phyloP scores from a whole-genome alignment of 2,329 filamentous ascomycete species.

The Talaromyces funiculosus region DNA sequence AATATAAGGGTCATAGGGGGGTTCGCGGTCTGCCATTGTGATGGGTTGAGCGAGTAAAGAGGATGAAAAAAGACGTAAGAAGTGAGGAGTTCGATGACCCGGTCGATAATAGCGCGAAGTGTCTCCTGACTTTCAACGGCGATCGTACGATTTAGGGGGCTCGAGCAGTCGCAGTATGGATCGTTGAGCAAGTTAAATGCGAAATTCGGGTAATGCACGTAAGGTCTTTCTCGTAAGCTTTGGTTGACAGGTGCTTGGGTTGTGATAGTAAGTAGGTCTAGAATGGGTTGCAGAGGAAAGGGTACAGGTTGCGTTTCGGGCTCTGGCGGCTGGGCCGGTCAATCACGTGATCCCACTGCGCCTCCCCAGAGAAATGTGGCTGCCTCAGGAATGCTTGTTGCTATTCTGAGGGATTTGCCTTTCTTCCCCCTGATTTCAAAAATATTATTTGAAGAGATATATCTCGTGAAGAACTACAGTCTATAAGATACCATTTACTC shows the following conservation, averaged over 20 bases:
- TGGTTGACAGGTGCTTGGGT: neutral
- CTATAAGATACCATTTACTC: neutral
- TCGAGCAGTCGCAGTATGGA: neutral
- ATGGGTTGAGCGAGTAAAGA: neutral
- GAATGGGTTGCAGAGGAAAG: neutral
- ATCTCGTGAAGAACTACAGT: neutral
- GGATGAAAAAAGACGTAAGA: neutral
- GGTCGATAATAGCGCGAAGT: neutral
- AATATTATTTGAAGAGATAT: too few species aligned
- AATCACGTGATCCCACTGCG: slow-evolving; percentile 4
- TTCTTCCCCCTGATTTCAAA: neutral
- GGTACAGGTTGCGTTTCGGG: slow-evolving; percentile 11
- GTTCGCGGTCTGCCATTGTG: slow-evolving; percentile 53
- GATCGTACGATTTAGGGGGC: neutral
- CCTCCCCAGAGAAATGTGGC: slow-evolving; percentile 2
- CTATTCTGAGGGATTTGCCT: neutral
- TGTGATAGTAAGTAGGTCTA: neutral
- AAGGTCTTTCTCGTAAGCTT: neutral
- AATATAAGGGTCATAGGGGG: slow-evolving; percentile 85
- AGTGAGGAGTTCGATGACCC: neutral
- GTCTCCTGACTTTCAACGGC: slow-evolving; percentile 1
- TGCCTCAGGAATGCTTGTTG: neutral
- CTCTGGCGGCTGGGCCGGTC: slow-evolving; percentile 4
- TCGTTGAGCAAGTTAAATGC: neutral
- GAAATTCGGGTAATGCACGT: neutral